Percentiles rank a stretch among this genome's conserved stretches.
These are phyloP conservation scores for Solanum tarapatanum DNA, from an alignment of 257 asterid species.

Conservation along the genomic window DNA sequence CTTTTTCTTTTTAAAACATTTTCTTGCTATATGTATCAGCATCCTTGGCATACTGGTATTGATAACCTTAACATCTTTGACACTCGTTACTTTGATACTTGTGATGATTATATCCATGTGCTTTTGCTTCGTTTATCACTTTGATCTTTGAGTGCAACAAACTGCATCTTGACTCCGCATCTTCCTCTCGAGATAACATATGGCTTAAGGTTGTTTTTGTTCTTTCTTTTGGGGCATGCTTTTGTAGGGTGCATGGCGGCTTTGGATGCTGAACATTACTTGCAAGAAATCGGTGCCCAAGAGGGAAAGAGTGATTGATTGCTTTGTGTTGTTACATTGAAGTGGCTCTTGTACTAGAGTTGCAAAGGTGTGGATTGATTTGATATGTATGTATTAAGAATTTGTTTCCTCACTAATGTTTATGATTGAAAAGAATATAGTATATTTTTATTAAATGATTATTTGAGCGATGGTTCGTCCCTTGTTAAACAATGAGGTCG, in stretches of 20 bases:
- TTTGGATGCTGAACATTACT: conserved; percentile 90
- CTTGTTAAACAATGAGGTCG: neutral
- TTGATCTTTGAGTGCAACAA: neutral
- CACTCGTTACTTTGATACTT: neutral
- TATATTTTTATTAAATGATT: neutral
- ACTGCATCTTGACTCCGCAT: neutral
- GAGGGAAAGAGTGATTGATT: conserved; percentile 91
- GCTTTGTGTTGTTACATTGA: conserved; percentile 15
- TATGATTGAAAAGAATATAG: neutral
- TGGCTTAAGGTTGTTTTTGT: neutral
- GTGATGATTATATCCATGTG: neutral
- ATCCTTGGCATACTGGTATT: neutral
- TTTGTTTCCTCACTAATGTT: neutral
- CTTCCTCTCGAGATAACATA: neutral
- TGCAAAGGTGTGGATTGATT: neutral
- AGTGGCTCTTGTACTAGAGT: neutral
- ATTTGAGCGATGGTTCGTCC: neutral
- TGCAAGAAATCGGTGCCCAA: conserved; percentile 78
- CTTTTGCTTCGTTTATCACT: neutral
- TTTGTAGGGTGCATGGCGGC: conserved; percentile 96
- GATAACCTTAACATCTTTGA: neutral
- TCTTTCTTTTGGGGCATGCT: neutral
- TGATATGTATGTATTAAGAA: neutral
- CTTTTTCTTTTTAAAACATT: neutral
- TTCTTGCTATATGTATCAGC: neutral